A percentile compares a stretch with the other conserved stretches of the same genome.
Conservation (phyloP, 768 basidiomycete genomes). For the Tulasnella sp. region DNA sequence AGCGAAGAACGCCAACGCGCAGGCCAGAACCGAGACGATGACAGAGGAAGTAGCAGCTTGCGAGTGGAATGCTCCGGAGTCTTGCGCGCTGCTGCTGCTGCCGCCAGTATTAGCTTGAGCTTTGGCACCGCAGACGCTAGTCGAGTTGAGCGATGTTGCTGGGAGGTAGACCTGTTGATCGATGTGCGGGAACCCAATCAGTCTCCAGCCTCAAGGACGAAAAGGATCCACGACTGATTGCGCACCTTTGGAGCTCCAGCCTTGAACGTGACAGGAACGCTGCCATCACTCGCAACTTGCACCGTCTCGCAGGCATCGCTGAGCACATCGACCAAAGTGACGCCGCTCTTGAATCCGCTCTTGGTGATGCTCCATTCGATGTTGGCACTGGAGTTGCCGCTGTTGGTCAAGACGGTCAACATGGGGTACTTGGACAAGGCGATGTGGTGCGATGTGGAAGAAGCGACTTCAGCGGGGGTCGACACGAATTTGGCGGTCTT, state of each 20-base stretch:
- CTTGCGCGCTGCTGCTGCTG: not conserved
- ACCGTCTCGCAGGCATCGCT: conserved; percentile 24
- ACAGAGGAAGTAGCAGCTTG: not conserved
- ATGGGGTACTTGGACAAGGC: conserved; percentile 31
- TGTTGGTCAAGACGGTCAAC: conserved; percentile 34
- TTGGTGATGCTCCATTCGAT: conserved; percentile 9
- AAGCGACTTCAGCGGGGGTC: conserved; percentile 20
- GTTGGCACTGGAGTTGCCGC: conserved; percentile 15
- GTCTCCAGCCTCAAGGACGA: not conserved
- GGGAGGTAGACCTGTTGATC: conserved; percentile 24
- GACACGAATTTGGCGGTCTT: conserved; percentile 27
- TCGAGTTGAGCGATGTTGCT: conserved; percentile 18
- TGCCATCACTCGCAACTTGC: conserved; percentile 31
- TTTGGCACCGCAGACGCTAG: conserved; percentile 22
- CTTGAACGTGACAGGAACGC: conserved; percentile 24
- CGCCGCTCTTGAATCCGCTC: conserved; percentile 21
- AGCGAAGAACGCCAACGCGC: conserved; percentile 4
- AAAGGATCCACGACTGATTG: not conserved
- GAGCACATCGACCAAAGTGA: conserved; percentile 27
- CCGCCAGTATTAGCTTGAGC: not conserved
- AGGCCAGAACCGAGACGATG: not conserved
- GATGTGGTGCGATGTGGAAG: conserved; percentile 24
- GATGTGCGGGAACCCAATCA: not conserved
- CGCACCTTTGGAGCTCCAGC: conserved; percentile 31
- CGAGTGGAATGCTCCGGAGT: not conserved